Percentiles rank a stretch among this genome's conserved stretches.
Conservation (phyloP, 78 protist species). For the Reticulomyxa filosa region DNA sequence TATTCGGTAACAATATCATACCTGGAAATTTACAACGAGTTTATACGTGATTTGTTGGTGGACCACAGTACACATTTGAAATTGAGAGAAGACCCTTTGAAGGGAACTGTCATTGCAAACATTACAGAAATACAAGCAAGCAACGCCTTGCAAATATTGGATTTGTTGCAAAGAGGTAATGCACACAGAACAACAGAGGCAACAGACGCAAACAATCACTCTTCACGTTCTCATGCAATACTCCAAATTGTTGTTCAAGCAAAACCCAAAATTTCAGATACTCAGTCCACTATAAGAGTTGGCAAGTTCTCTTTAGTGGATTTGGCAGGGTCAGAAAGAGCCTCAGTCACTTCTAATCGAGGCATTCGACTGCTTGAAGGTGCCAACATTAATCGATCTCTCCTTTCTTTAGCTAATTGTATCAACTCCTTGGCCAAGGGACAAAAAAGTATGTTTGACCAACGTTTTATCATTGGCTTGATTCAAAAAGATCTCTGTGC, state of each 20-base stretch:
- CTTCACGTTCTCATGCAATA: conserved; percentile 29
- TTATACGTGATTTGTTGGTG: too few relatives aligned
- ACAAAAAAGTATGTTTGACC: too few relatives aligned
- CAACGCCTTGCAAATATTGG: background rate
- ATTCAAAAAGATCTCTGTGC: too few relatives aligned
- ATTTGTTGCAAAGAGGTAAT: conserved; percentile 11
- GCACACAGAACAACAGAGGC: background rate
- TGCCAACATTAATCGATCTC: conserved; percentile 36
- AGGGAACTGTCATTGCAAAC: conserved; percentile 18
- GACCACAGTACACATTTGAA: too few relatives aligned
- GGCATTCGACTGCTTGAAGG: conserved; percentile 20
- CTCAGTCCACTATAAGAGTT: background rate
- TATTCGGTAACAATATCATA: too few relatives aligned
- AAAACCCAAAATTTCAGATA: background rate
- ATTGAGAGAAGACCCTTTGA: too few relatives aligned
- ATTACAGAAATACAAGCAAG: background rate
- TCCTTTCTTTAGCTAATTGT: conserved; percentile 34
- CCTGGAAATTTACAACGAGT: too few relatives aligned
- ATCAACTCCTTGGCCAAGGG: conserved; percentile 36
- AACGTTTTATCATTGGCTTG: too few relatives aligned
- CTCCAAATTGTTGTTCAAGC: conserved; percentile 6
- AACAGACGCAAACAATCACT: conserved; percentile 4
- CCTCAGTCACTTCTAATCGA: background rate
- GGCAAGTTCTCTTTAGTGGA: conserved; percentile 24
- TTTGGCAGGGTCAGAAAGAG: conserved; percentile 21